Percentiles rank a stretch among this genome's conserved stretches.
These are phyloP conservation scores for Mycena rebaudengoi DNA, from an alignment of 768 basidiomycete species.

Conservation along the genomic window DNA sequence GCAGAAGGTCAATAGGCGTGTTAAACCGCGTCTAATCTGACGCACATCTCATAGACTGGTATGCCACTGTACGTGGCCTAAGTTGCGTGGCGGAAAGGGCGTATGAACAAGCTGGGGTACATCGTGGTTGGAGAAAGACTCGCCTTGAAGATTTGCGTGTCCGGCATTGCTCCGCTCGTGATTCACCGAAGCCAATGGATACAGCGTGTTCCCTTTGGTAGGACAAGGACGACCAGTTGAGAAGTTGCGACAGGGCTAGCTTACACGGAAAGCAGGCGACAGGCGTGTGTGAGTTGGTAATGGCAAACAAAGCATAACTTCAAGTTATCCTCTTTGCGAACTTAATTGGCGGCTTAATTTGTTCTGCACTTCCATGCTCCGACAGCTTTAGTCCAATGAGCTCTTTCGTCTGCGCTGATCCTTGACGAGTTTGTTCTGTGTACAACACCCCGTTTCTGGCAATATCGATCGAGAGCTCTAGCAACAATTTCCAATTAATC, in stretches of 20 bases:
- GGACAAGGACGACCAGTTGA: neutral
- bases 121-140: slow-evolving; percentile 24
- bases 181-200: neutral
- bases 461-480: neutral
- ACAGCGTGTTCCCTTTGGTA: neutral
- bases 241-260: neutral
- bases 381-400: too few species aligned
- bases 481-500: neutral
- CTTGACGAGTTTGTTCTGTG: neutral
- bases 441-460: neutral
- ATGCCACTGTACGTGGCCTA: slow-evolving; percentile 95
- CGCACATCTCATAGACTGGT: slow-evolving; percentile 92
- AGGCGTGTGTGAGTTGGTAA: too few species aligned
- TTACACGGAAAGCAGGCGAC: too few species aligned
- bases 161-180: slow-evolving; percentile 62
- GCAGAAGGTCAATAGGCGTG: slow-evolving; percentile 46
- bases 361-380: too few species aligned
- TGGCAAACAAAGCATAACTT: too few species aligned
- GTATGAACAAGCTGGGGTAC: slow-evolving; percentile 30
- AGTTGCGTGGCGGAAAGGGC: slow-evolving; percentile 29
- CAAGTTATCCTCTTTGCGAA: too few species aligned
- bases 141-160: slow-evolving; percentile 91
- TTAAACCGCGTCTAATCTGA: slow-evolving; percentile 44
- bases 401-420: neutral
- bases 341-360: too few species aligned